Percentiles rank a stretch among this genome's conserved stretches.
These are phyloP conservation scores for Carallia pectinifolia DNA, from an alignment of 345 rosid genomes.

Conservation along the genomic window DNA sequence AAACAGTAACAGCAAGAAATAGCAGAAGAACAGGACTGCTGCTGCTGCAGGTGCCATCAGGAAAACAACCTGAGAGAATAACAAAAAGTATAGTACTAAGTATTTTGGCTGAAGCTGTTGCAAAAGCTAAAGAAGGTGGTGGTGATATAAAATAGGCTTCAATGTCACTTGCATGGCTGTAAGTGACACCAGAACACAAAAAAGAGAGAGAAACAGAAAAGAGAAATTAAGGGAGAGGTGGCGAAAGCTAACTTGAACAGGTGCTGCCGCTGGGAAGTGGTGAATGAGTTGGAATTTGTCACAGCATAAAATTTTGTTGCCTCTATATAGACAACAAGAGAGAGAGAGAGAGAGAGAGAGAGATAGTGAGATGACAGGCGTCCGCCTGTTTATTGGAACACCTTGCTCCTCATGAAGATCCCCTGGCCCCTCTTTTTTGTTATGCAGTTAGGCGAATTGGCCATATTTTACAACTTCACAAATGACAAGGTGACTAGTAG, in stretches of 20 bases:
- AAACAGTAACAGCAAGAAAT: conserved; percentile 9
- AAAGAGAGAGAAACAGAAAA: background rate
- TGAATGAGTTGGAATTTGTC: background rate
- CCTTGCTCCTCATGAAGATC: conserved; percentile 8
- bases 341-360: background rate
- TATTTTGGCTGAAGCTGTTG: background rate
- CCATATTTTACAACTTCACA: too few relatives aligned
- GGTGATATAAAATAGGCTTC: background rate
- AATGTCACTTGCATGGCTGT: conserved; percentile 36
- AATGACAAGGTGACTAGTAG: too few relatives aligned
- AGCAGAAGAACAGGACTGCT: conserved; percentile 5
- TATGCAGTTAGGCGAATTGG: too few relatives aligned
- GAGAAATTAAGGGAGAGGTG: conserved; percentile 11
- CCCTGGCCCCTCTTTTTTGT: too few relatives aligned
- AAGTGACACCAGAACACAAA: background rate
- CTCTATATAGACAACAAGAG: conserved; percentile 19
- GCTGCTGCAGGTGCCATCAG: conserved; percentile 5
- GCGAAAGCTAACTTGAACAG: conserved; percentile 14
- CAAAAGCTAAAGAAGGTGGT: background rate
- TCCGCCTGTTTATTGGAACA: conserved; percentile 30
- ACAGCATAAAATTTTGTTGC: conserved; percentile 6
- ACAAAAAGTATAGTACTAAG: background rate
- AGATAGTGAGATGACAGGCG: conserved; percentile 28
- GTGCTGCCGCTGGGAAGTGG: background rate
- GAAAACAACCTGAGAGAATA: conserved; percentile 13